Percentiles rank a stretch among this genome's conserved stretches.
These are phyloP conservation scores for Rhizopus stolonifer DNA, from an alignment of 371 early-diverging fungal species.

Conservation along the genomic window DNA sequence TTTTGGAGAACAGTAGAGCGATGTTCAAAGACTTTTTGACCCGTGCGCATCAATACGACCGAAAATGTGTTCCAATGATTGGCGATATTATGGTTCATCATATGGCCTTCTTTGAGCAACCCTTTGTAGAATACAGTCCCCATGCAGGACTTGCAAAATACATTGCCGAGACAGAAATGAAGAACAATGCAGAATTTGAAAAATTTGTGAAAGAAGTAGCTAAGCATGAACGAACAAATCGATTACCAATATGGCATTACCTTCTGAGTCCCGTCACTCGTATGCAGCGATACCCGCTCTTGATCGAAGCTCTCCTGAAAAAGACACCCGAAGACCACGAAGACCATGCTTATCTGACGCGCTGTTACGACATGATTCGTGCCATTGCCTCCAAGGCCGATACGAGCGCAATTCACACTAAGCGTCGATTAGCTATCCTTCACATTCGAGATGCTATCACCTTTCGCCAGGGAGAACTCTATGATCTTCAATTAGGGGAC, in stretches of 20 bases:
- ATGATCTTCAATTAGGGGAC: slow-evolving; percentile 73
- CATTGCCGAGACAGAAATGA: slow-evolving; percentile 72
- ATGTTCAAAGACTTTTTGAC: slow-evolving; percentile 68
- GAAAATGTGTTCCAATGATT: slow-evolving; percentile 71
- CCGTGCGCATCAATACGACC: slow-evolving; percentile 62
- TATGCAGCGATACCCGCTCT: slow-evolving; percentile 86
- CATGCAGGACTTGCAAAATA: slow-evolving; percentile 84
- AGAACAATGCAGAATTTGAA: slow-evolving; percentile 64
- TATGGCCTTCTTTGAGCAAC: slow-evolving; percentile 71
- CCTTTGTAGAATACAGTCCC: slow-evolving; percentile 87
- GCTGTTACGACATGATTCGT: slow-evolving; percentile 65
- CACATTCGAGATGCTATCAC: slow-evolving; percentile 43
- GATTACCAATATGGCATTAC: slow-evolving; percentile 62
- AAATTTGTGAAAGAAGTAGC: slow-evolving; percentile 72
- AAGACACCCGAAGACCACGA: slow-evolving; percentile 82
- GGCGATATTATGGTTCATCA: slow-evolving; percentile 85
- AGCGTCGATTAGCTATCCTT: slow-evolving; percentile 35
- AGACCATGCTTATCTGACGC: slow-evolving; percentile 73
- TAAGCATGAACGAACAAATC: slow-evolving; percentile 59
- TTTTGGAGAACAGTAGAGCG: slow-evolving; percentile 72
- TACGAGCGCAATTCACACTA: slow-evolving; percentile 22
- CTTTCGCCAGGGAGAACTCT: slow-evolving; percentile 49
- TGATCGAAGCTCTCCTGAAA: slow-evolving; percentile 83
- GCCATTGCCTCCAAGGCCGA: slow-evolving; percentile 42
- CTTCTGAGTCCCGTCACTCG: slow-evolving; percentile 76